These are phyloP conservation scores for Mangifera indica DNA, from an alignment of 345 rosid genomes.

Conservation along the genomic window DNA sequence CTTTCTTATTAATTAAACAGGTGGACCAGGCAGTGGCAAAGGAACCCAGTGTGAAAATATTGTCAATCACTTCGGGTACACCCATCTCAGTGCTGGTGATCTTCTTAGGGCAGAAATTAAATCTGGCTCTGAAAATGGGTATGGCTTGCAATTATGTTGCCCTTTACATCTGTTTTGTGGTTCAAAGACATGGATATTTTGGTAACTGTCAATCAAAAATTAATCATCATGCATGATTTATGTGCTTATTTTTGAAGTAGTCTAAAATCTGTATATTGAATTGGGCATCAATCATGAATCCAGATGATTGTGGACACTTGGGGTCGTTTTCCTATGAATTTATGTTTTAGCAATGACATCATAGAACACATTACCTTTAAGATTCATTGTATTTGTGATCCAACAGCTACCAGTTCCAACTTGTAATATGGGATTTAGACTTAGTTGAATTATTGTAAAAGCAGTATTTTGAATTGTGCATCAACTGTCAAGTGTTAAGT, in stretches of 20 bases:
- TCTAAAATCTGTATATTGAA: neutral
- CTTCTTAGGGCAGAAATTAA: conserved; percentile 71
- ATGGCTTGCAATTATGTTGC: neutral
- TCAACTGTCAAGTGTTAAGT: neutral
- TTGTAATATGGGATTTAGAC: neutral
- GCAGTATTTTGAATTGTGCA: neutral
- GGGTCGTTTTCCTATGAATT: neutral
- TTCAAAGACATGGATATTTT: neutral
- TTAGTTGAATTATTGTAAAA: neutral
- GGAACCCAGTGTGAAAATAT: conserved; percentile 79
- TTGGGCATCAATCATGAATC: neutral
- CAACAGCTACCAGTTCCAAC: conserved; percentile 4
- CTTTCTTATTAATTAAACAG: conserved; percentile 35
- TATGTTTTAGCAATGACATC: neutral
- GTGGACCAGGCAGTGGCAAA: conserved; percentile 96
- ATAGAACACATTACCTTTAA: conserved; percentile 7
- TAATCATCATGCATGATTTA: neutral
- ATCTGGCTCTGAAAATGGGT: conserved; percentile 86
- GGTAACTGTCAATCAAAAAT: conserved; percentile 4
- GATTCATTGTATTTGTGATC: neutral
- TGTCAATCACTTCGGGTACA: conserved; percentile 59
- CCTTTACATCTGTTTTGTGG: neutral
- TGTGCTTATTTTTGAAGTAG: neutral
- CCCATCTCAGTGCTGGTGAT: conserved; percentile 85
- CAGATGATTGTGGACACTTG: neutral